A percentile compares a stretch with the other conserved stretches of the same genome.
Conservation (phyloP, 1,284 basidiomycete species). For the Schizophyllum amplum region DNA sequence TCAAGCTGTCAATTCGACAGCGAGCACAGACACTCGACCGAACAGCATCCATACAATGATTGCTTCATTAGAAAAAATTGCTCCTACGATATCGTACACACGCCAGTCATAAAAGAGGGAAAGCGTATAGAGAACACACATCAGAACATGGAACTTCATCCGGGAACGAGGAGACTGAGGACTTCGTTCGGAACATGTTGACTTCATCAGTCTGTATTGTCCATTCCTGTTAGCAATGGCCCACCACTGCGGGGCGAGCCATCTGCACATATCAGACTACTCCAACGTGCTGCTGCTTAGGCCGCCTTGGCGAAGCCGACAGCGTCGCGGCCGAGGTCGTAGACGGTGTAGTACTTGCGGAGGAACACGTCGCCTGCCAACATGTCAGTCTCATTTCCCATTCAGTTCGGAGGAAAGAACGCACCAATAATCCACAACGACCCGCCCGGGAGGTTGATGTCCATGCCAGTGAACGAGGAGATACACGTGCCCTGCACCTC, state of each 20-base stretch:
- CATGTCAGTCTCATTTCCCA: too few species aligned
- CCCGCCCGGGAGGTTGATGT: constrained; percentile 85
- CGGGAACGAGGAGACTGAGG: too few species aligned
- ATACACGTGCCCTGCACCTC: constrained; percentile 89
- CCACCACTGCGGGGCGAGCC: too few species aligned
- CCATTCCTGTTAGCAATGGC: neutral
- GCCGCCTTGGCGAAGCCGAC: constrained; percentile 70
- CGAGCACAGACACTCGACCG: too few species aligned
- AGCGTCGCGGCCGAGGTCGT: constrained; percentile 80
- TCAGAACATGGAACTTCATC: too few species aligned
- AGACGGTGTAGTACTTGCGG: constrained; percentile 89
- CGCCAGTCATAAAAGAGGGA: neutral
- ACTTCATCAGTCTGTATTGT: neutral
- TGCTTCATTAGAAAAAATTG: neutral
- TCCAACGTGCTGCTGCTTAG: neutral
- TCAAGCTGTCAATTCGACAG: too few species aligned
- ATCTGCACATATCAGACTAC: neutral
- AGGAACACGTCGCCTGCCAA: constrained; percentile 81
- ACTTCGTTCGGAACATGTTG: too few species aligned
- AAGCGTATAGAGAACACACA: neutral
- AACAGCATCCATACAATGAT: too few species aligned
- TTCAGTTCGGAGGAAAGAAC: too few species aligned
- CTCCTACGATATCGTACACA: neutral
- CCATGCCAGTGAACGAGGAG: constrained; percentile 88
- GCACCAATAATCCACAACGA: constrained; percentile 91